A percentile compares a stretch with the other conserved stretches of the same genome.
Conservation (phyloP, 345 rosid species). For the Ceriops decandra region DNA sequence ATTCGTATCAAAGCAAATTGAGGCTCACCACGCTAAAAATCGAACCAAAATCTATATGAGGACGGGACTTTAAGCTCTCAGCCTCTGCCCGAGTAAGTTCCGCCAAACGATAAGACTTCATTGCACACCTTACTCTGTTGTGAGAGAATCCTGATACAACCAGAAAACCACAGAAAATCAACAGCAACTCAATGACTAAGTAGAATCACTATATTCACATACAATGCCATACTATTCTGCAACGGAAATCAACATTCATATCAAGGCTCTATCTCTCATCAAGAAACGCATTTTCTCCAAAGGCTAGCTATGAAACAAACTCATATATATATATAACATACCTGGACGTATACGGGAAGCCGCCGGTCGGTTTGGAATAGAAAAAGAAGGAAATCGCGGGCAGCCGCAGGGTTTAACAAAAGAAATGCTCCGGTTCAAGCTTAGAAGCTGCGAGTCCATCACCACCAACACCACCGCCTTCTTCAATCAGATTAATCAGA, state of each 20-base stretch:
- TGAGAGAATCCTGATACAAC: constrained; percentile 11
- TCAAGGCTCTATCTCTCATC: too few species aligned
- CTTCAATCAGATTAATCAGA: constrained; percentile 15
- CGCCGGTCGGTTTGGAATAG: neutral
- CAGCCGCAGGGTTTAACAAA: neutral
- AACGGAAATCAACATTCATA: too few species aligned
- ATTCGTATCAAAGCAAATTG: neutral
- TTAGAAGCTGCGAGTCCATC: constrained; percentile 23
- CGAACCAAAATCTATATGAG: constrained; percentile 79
- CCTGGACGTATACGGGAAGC: neutral
- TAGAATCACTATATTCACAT: neutral
- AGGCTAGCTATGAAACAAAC: too few species aligned
- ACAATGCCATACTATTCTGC: neutral
- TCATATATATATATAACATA: neutral
- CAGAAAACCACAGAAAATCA: neutral
- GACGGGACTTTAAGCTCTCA: constrained; percentile 62
- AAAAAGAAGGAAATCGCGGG: neutral
- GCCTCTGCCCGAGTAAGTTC: constrained; percentile 57
- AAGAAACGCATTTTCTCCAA: too few species aligned
- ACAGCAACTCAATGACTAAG: neutral
- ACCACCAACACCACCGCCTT: constrained; percentile 4
- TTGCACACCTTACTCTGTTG: constrained; percentile 31
- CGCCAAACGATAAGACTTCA: constrained; percentile 74
- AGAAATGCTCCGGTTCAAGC: constrained; percentile 11
- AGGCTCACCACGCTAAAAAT: constrained; percentile 53